Evolutionary conservation across 345 rosid species (phyloP), one percentile per base, ranked within the genome.

Genomic region (Brassica incana): DNA sequence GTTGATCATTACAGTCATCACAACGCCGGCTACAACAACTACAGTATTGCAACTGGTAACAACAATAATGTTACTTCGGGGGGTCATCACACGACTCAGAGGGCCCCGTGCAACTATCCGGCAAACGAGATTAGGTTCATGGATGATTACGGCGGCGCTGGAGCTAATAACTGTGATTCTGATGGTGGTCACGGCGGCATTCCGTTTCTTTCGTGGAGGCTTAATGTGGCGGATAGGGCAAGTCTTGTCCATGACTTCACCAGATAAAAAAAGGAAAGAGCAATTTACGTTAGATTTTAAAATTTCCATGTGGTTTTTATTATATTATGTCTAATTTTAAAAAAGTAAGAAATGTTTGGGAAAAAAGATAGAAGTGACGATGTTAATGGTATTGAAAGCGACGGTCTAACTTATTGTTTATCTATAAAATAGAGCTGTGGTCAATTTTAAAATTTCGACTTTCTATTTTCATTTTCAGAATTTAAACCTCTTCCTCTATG

Each of bases 201-300:
- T 30, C 90, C 98, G 52, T 89, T 87, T 82, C 98, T 92, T 25
- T 91, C 99, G 4, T 95, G 99, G 99, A 90, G 98, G 83, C 91
- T 91, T 75, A 95, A 93, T 73, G 91, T 95, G 67, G 87, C 98
- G 18, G 99, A 95, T 83, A 88, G 97, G 87, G 92, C 84, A 62
- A 87, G 96, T 77, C 93, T 93, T 76, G 92, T 93, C 71, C 94
- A 89, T 81, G 93, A 91, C 90, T 95, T 91, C 79, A 90, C 98
- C 2, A 87, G 97, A 85, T 95, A 82, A 75, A 79, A 23, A 23
- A 27, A 8, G 12, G 14, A 36, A 32, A 73, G 35, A 73, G 65
- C 62, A 66, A 60, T 65, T 14, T 74, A 76, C 77, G 77, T 71
- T 76, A 65, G 65, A 71, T 32, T 75, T 58, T 65, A 23, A 75